A percentile compares a stretch with the other conserved stretches of the same genome.
phyloP scores from a whole-genome alignment of 495 filamentous ascomycete genomes.

The Poronia punctata region DNA sequence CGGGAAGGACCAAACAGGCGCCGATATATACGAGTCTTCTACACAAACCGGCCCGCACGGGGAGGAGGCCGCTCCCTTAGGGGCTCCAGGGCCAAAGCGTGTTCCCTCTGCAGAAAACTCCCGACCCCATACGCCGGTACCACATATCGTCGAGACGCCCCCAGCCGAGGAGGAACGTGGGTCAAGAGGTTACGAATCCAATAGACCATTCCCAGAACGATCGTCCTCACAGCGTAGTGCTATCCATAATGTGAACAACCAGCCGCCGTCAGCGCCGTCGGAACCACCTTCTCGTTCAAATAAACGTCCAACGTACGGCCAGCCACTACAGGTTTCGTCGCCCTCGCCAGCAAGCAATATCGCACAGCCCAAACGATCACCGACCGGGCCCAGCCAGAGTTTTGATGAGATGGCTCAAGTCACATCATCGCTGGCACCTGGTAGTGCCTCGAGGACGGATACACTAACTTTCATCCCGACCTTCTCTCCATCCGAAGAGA shows the following conservation, averaged over 20 bases:
- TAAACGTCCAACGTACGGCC: conserved; percentile 35
- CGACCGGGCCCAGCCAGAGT: conserved; percentile 27
- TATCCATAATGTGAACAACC: conserved; percentile 14
- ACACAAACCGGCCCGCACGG: conserved; percentile 11
- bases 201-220: conserved; percentile 39
- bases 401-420: conserved; percentile 56
- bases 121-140: conserved; percentile 38
- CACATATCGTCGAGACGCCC: conserved; percentile 66
- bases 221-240: conserved; percentile 45
- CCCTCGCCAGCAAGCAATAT: conserved; percentile 12
- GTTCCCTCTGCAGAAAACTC: conserved; percentile 16
- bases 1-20: conserved; percentile 19
- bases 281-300: conserved; percentile 45
- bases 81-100: conserved; percentile 16
- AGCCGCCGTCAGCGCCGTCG: conserved; percentile 13
- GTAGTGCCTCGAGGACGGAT: conserved; percentile 60
- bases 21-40: conserved; percentile 12
- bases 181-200: conserved; percentile 13
- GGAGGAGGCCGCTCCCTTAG: conserved; percentile 6
- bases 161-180: conserved; percentile 38
- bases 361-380: conserved; percentile 12
- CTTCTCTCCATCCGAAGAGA: conserved; percentile 48
- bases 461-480: conserved; percentile 81
- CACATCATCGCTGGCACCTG: conserved; percentile 64
- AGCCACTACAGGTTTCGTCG: conserved; percentile 21